Conservation (phyloP, 2,329 filamentous ascomycete species). For the Verticillium tricorpus region DNA sequence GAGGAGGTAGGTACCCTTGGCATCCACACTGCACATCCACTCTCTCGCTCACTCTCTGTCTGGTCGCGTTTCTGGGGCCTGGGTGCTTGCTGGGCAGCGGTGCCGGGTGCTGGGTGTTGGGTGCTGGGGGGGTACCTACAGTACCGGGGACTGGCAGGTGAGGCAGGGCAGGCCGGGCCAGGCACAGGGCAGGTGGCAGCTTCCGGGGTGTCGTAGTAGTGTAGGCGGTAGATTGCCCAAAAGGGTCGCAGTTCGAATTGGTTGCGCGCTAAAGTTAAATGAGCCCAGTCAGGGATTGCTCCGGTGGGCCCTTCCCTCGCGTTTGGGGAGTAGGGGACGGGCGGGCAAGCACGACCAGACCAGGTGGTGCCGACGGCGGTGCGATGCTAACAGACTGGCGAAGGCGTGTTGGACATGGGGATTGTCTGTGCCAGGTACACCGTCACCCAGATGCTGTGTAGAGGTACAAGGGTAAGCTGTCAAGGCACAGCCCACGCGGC, state of each 20-base stretch:
- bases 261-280: slow-evolving; percentile 36
- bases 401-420: neutral
- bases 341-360: neutral
- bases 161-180: neutral
- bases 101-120: no score
- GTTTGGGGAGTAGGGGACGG: neutral
- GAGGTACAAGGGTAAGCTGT: neutral
- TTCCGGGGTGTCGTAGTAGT: neutral
- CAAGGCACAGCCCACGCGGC: neutral
- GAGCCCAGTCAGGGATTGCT: slow-evolving; percentile 24
- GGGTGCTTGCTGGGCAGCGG: neutral
- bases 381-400: neutral
- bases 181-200: neutral
- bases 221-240: slow-evolving; percentile 29
- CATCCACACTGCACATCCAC: neutral
- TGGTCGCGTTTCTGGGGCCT: neutral
- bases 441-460: neutral
- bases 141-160: neutral
- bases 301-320: slow-evolving; percentile 7
- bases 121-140: neutral
- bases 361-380: neutral
- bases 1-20: slow-evolving; percentile 19
- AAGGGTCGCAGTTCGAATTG: slow-evolving; percentile 27
- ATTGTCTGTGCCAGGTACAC: neutral
- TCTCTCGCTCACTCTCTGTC: neutral